Evolutionary conservation across 257 asterid genomes (phyloP), one percentile per base, ranked within the genome.

Genomic region (Solanum ossicruentum): DNA sequence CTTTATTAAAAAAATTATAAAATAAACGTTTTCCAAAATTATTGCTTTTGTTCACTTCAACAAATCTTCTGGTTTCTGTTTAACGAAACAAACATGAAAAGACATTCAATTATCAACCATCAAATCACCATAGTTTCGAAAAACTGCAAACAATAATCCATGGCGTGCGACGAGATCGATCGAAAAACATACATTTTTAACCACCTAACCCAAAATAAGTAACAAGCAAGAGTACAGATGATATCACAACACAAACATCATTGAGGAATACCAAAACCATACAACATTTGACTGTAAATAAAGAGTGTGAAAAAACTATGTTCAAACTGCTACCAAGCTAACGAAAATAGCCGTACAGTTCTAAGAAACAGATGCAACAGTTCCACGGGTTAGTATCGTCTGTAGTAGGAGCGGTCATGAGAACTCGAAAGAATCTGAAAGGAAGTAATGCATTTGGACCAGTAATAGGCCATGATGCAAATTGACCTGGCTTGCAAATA

Each of bases 341-440:
- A 52, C 88, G 98, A 78, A 97, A 97, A 87, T 91, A 95, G 18
- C 99, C 99, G 63, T 97, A 97, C 61, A 97, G 97, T 92, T 97
- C 99, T 86, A 95, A 86, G 93, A 94, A 94, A 90, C 99, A 95
- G 72, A 92, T 92, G 93, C 98, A 93, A 81, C 93, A 92, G 94
- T 90, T 92, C 99, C 99, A 95, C 0, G 97, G 97, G 87, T 90
- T 92, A 26, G 92, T 84, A 49, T 87, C 80, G 47, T 95, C 99
- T 0, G 95, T 89, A 6, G 98, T 94, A 0, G 98, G 95, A 81
- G 89, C 94, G 3, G 90, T 87, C 85, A 95, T 86, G 54, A 88
- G 86, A 63, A 92, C 88, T 57, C 98, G 89, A 73, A 97, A 97
- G 92, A 87, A 94, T 88, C 98, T 91, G 92, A 97, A 94, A 52